Conservation (phyloP, 257 asterid species). For the Nicotiana sylvestris region DNA sequence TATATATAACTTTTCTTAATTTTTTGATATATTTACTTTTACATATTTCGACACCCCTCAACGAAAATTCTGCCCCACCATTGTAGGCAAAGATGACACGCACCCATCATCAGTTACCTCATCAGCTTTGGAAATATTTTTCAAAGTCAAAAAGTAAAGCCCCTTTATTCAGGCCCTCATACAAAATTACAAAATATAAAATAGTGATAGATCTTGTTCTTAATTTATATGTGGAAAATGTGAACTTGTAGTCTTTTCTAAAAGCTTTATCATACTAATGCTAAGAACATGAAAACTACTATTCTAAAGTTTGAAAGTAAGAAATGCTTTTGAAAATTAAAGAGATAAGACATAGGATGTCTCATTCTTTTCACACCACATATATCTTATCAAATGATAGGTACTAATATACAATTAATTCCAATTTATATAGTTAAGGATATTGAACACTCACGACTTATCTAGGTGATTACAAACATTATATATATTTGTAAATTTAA, state of each 20-base stretch:
- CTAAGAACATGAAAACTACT: not conserved
- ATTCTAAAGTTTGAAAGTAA: not conserved
- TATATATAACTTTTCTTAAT: too few species aligned
- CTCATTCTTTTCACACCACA: constrained; percentile 4
- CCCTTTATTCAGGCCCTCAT: not conserved
- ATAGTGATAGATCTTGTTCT: not conserved
- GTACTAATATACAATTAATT: not conserved
- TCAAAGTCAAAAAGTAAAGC: constrained; percentile 2
- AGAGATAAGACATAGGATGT: not conserved
- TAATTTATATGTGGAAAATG: not conserved
- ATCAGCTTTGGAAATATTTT: not conserved
- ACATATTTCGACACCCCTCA: too few species aligned
- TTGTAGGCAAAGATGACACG: too few species aligned
- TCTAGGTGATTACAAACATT: too few species aligned
- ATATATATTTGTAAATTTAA: too few species aligned
- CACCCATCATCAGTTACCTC: not conserved
- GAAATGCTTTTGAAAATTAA: not conserved
- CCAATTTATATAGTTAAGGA: not conserved
- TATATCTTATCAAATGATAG: not conserved
- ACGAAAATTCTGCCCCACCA: too few species aligned
- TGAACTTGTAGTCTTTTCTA: not conserved
- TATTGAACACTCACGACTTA: not conserved
- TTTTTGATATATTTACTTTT: too few species aligned
- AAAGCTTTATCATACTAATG: not conserved
- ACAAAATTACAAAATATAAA: not conserved